These are phyloP conservation scores for Anisogramma anomala DNA, from an alignment of 2,329 filamentous ascomycete species.

Conservation along the genomic window DNA sequence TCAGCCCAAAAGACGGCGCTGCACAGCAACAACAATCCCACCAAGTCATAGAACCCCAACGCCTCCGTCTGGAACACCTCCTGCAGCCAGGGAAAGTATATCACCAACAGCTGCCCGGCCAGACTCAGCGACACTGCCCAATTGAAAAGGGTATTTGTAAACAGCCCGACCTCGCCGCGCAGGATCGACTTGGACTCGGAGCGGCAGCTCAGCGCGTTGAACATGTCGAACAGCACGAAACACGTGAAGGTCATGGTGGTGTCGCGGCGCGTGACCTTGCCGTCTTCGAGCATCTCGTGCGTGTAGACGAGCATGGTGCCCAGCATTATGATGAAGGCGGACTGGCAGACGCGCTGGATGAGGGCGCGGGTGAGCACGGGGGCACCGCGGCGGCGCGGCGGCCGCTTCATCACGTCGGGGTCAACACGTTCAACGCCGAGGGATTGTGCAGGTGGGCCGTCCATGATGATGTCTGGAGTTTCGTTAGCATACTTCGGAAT, in stretches of 20 bases:
- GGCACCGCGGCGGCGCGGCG: slow-evolving; percentile 75
- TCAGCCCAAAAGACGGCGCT: slow-evolving; percentile 94
- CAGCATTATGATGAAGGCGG: slow-evolving; percentile 78
- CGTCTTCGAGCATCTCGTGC: slow-evolving; percentile 77
- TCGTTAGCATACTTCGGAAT: background rate
- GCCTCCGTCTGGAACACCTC: slow-evolving; percentile 93
- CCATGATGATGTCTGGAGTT: slow-evolving; percentile 88
- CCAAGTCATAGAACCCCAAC: slow-evolving; percentile 59
- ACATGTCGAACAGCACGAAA: slow-evolving; percentile 99
- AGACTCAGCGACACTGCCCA: slow-evolving; percentile 83
- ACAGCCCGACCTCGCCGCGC: slow-evolving; percentile 69
- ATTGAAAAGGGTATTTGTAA: slow-evolving; percentile 90
- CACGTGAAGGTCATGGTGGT: slow-evolving; percentile 99
- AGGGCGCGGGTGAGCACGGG: slow-evolving; percentile 80
- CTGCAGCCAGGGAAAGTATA: slow-evolving; percentile 91
- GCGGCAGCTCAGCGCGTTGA: slow-evolving; percentile 89
- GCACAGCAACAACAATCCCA: slow-evolving; percentile 61
- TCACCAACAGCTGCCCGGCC: slow-evolving; percentile 76
- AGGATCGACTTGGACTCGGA: slow-evolving; percentile 84
- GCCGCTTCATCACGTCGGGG: slow-evolving; percentile 83
- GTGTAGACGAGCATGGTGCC: slow-evolving; percentile 88
- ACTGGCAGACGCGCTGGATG: slow-evolving; percentile 74
- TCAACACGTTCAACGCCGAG: slow-evolving; percentile 93
- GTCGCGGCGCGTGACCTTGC: slow-evolving; percentile 77
- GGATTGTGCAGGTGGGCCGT: slow-evolving; percentile 92